phyloP scores from a whole-genome alignment of 768 basidiomycete species.

The Naganishia antarctica region DNA sequence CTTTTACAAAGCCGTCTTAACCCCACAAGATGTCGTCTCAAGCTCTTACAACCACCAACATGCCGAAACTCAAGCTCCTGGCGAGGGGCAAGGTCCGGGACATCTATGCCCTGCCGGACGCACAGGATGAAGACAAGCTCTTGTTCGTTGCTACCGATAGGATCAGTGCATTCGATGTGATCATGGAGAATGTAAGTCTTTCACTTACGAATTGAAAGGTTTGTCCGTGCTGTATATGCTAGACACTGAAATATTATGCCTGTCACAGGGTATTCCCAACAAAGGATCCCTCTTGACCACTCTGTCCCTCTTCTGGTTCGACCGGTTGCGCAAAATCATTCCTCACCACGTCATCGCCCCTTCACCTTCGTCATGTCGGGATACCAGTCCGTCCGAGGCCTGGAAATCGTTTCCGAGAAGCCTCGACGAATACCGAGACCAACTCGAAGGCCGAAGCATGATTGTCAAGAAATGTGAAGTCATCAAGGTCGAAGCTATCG shows the following conservation, averaged over 20 bases:
- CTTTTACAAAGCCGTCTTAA: too few relatives aligned
- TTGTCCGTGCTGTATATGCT: neutral
- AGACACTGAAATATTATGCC: neutral
- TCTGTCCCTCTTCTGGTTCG: slow-evolving; percentile 94
- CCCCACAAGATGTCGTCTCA: neutral
- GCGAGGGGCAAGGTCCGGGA: slow-evolving; percentile 95
- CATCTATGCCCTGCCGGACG: slow-evolving; percentile 68
- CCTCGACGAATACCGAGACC: slow-evolving; percentile 66
- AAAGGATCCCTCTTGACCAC: slow-evolving; percentile 86
- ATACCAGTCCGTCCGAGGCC: slow-evolving; percentile 14
- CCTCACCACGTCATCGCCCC: slow-evolving; percentile 70
- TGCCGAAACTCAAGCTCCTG: slow-evolving; percentile 59
- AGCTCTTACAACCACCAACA: slow-evolving; percentile 38
- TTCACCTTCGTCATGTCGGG: slow-evolving; percentile 13
- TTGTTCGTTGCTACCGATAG: slow-evolving; percentile 93
- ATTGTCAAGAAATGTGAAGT: slow-evolving; percentile 84
- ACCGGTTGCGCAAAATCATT: slow-evolving; percentile 69
- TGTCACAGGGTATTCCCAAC: slow-evolving; percentile 76
- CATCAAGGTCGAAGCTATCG: slow-evolving; percentile 88
- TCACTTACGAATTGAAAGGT: neutral
- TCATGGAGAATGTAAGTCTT: slow-evolving; percentile 76
- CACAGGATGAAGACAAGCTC: slow-evolving; percentile 58
- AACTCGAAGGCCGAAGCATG: slow-evolving; percentile 81
- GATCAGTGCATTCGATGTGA: slow-evolving; percentile 94
- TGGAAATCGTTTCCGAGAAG: slow-evolving; percentile 69